Conservation (phyloP, 208 protist genomes). For the Trypanosoma platydactyli region DNA sequence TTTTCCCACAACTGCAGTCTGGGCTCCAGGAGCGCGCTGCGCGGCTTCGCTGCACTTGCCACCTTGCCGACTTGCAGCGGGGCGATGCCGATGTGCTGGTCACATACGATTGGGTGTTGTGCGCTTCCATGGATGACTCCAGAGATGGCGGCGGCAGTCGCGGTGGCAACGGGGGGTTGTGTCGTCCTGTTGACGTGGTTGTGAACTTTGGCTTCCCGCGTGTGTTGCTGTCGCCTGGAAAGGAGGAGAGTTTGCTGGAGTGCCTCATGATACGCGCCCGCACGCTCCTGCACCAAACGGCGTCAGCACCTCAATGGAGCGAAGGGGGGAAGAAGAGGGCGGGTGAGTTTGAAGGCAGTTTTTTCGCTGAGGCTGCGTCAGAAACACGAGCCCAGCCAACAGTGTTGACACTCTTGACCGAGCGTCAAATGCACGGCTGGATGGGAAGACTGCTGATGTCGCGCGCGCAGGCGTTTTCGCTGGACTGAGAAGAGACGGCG, state of each 20-base stretch:
- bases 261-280: slow-evolving; percentile 41
- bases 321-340: not conserved
- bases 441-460: slow-evolving; percentile 44
- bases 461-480: slow-evolving; percentile 32
- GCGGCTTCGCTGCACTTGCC: slow-evolving; percentile 36
- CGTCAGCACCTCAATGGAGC: slow-evolving; percentile 19
- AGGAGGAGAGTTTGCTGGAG: slow-evolving; percentile 45
- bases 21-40: slow-evolving; percentile 18
- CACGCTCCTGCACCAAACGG: slow-evolving; percentile 27
- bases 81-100: slow-evolving; percentile 52
- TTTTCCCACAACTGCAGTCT: slow-evolving; percentile 37
- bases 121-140: not conserved
- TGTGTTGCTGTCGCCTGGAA: slow-evolving; percentile 35
- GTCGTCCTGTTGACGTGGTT: slow-evolving; percentile 33
- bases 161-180: slow-evolving; percentile 28
- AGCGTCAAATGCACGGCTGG: slow-evolving; percentile 52
- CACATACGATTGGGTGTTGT: slow-evolving; percentile 50
- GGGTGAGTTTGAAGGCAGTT: not conserved
- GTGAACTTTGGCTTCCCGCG: slow-evolving; percentile 66
- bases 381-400: not conserved
- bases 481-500: not conserved
- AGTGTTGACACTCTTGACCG: slow-evolving; percentile 50
- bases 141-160: not conserved
- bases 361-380: not conserved
- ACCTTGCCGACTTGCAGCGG: slow-evolving; percentile 33